Conservation (phyloP, 306 rosid species). For the Casuarina glauca region DNA sequence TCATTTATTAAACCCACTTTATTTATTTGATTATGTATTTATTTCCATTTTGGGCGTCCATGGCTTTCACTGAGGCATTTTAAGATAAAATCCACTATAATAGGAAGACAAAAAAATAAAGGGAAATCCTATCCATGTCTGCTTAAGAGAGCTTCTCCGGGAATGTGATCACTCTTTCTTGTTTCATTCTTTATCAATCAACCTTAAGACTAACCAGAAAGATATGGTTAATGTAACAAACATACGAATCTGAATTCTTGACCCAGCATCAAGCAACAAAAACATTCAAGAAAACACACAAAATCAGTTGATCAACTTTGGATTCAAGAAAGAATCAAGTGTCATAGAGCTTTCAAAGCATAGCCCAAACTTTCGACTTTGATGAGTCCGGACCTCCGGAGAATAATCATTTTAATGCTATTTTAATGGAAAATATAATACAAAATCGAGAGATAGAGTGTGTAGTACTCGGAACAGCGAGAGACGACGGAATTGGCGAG, state of each 20-base stretch:
- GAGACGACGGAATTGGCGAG: slow-evolving; percentile 78
- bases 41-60: neutral
- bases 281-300: neutral
- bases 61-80: neutral
- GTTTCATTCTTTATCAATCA: neutral
- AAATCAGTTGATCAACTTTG: neutral
- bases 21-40: neutral
- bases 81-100: neutral
- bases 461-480: slow-evolving; percentile 68
- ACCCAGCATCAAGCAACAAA: neutral
- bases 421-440: too few relatives aligned
- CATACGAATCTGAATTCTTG: neutral
- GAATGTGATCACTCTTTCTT: neutral
- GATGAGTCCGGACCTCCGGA: neutral
- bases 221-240: neutral
- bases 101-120: neutral
- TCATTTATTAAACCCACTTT: neutral
- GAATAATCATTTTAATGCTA: too few relatives aligned
- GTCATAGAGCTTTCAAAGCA: neutral
- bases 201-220: neutral
- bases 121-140: neutral
- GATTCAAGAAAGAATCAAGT: neutral
- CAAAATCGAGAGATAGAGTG: neutral
- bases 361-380: neutral
- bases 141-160: neutral